Conservation (phyloP, 345 rosid species). For the Microcos paniculata region DNA sequence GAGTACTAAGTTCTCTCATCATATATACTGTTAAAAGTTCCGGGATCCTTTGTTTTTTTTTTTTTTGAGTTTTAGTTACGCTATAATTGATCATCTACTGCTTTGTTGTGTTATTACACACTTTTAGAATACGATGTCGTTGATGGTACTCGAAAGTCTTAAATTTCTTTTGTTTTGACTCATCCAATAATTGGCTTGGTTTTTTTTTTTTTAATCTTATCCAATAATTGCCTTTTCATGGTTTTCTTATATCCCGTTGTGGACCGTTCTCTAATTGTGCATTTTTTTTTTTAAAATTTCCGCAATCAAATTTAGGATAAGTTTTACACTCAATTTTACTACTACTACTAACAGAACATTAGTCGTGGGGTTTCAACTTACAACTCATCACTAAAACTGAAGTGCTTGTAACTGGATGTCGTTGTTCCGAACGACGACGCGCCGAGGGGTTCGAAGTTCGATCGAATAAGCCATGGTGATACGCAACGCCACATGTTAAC, state of each 20-base stretch:
- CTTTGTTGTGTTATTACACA: background rate
- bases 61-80: background rate
- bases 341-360: no score
- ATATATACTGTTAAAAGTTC: background rate
- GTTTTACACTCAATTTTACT: no score
- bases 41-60: background rate
- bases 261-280: background rate
- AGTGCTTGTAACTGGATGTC: no score
- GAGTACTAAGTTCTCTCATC: background rate
- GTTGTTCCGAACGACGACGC: no score
- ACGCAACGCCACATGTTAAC: slow-evolving; percentile 8
- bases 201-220: no score
- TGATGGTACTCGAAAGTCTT: background rate
- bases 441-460: background rate
- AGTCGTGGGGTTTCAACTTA: no score
- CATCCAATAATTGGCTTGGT: no score
- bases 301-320: no score
- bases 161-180: background rate
- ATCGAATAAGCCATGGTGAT: background rate
- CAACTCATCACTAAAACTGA: no score
- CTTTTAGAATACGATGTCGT: background rate
- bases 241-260: background rate
- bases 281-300: no score
- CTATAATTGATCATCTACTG: background rate
- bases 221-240: background rate